Base-by-base conservation (phyloP, 345 rosid genomes). In the Hibiscus trionum region DNA sequence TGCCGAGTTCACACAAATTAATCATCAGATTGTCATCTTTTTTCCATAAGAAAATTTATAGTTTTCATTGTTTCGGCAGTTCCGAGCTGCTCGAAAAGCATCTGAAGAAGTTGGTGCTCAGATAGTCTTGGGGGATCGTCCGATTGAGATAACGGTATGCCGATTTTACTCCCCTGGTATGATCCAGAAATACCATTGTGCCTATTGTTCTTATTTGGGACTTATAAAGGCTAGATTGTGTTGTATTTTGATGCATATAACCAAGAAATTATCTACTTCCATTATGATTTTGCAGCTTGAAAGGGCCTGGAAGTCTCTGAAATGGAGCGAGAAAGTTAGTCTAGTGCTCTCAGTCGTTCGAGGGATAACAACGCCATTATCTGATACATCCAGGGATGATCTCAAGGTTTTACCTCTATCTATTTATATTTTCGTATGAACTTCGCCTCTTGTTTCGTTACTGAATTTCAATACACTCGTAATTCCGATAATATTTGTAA, bases 21-120 rank as follows among this genome's bases (percentile, higher is more conserved):
- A 37, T 11, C 50, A 31, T 58, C 15, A 53, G 4, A 17, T 66
- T n/a, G 11, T 8, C 69, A 6, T 6, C 53, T 50, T 67, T 16
- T 57, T 9, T 2, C 50, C 14, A 9, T 9, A 7, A 17, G 12
- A 4, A 24, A 3, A 21, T 37, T 8, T 64, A 63, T 14, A 35
- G 66, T 17, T 67, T 67, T 75, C 7, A 21, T 7, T 15, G 16
- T 65, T 75, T 69, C 77, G 74, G 76, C 86, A 94, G 96, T 94
- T 91, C 71, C 88, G 93, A 24, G 93, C 96, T 75, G 96, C 97
- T 71, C 81, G 95, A 37, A 87, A 77, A 83, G 86, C 81, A 12
- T 77, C 96, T 10, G 93, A 88, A 75, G 96, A 91, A 83, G 67
- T 91, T 70, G 96, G 96, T 79, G 96, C 98, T 50, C 97, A 91